Evolutionary conservation across 257 asterid genomes (phyloP), one percentile per base, ranked within the genome.

Genomic region (Catharanthus roseus): DNA sequence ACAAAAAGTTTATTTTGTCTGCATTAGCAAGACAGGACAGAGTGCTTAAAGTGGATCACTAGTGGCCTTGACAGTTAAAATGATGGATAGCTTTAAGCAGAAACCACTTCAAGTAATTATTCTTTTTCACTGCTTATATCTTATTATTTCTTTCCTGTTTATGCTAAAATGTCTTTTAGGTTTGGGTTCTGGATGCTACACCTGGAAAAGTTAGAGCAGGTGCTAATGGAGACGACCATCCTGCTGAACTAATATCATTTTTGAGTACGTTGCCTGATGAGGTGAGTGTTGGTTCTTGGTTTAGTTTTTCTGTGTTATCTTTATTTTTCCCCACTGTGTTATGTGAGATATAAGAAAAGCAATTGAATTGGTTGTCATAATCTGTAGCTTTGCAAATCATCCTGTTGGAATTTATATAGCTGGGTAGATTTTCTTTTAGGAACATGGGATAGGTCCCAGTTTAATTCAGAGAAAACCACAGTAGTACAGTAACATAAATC

Each of bases 131-230:
- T 54, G 28, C 39, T 58, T 72, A 29, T 51, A 60, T 45, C 62
- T 44, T n/a, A 13, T 39, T 36, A 34, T 31, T 56, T 72, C 73
- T 67, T 3, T 67, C 53, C 34, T 58, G 55, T 49, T 73, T 26
- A 23, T 31, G 51, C 33, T 44, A 66, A 67, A 65, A 72, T 80
- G 45, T 58, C 71, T 73, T 72, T 72, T 82, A 93, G 99, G 97
- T 91, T 69, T 93, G 99, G 99, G 91, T 85, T 82, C 84, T 91
- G 70, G 99, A 89, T 79, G 88, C 99, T 58, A 91, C 97, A 29
- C 99, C 99, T 78, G 99, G 99, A 82, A 87, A 85, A 85, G 97
- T 93, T 81, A 83, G 93, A 76, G 95, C 93, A 68, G 97, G 99
- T 80, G 93, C 88, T 66, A 95, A 89, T 80, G 96, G 99, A 82